These are phyloP conservation scores for Blastocystis hominis DNA, from an alignment of 352 stramenopile species.

Conservation along the genomic window DNA sequence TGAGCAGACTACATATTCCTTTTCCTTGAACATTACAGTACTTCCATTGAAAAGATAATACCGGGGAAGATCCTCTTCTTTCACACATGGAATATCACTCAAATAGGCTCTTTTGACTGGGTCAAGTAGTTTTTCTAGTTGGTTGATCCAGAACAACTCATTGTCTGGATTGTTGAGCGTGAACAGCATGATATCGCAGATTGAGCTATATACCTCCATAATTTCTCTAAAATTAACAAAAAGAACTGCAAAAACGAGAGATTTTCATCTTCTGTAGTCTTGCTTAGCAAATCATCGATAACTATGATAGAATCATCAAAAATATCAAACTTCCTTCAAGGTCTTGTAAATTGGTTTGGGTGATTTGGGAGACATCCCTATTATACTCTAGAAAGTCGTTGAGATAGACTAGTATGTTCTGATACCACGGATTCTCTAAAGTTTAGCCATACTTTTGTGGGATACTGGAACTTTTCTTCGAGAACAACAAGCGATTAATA, in stretches of 20 bases:
- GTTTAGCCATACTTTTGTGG: background rate
- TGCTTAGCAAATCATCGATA: background rate
- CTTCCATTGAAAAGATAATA: background rate
- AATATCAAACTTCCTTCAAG: background rate
- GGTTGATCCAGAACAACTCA: background rate
- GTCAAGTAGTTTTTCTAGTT: background rate
- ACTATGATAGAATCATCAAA: background rate
- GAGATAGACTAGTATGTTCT: background rate
- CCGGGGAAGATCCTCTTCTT: background rate
- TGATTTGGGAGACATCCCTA: background rate
- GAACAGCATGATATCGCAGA: background rate
- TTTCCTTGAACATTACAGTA: background rate
- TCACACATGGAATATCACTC: background rate
- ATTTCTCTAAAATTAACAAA: background rate
- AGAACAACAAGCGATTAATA: background rate
- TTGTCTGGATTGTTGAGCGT: background rate
- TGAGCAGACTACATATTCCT: background rate
- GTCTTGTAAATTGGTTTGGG: background rate
- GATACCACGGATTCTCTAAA: background rate
- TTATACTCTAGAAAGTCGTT: background rate
- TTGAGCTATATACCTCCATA: too few species aligned
- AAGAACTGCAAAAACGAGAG: background rate
- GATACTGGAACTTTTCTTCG: background rate
- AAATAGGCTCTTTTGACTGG: background rate
- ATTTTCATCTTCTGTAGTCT: background rate